Evolutionary conservation across 2,329 filamentous ascomycete genomes (phyloP), one percentile per base, ranked within the genome.

Genomic region (Trichoderma harzianum): DNA sequence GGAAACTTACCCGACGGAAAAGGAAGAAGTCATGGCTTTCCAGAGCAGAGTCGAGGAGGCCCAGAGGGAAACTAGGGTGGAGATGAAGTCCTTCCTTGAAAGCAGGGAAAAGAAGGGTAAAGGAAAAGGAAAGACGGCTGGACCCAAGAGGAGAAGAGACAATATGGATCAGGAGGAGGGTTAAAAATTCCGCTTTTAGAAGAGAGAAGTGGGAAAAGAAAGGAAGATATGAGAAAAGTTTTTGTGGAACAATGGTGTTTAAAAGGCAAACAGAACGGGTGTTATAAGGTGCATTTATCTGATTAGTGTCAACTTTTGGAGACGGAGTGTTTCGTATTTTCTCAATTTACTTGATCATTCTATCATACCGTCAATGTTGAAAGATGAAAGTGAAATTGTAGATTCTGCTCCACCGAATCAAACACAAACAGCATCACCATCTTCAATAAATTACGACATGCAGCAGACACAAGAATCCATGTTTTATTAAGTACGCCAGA

Each of bases 1-100:
- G 70, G 81, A 86, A 0, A 90, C 93, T 78, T 92, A 92, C 77
- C 84, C 88, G 8, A 86, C 89, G 0, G 88, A 91, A 62, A 93
- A 94, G 83, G 93, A 96, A 21, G 93, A 97, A 79, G 93, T 95
- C 0, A 92, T 97, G 89, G 87, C 95, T 0, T 91, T 97, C 80
- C 90, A 90, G 75, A 85, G 89, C 70, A 86, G 93, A 2, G 93
- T 97, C 0, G 90, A 93, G 71, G 93, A 97, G 80, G 95, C 95
- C 0, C 94, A 97, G 80, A 86, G 93, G 61, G 86, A 93, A 70
- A 92, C 95, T 0, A 89, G 92, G 64, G 89, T 87, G 70, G 91
- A 97, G 82, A 93, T 97, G 91, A 96, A 95, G 85, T 87, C 89
- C 69, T 80, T 95, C 75, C 88, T 92, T 69, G 93, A 97, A 74